Base-by-base conservation (phyloP, 1,139 yeast genomes). In the Protomyces arabidopsidicola region DNA sequence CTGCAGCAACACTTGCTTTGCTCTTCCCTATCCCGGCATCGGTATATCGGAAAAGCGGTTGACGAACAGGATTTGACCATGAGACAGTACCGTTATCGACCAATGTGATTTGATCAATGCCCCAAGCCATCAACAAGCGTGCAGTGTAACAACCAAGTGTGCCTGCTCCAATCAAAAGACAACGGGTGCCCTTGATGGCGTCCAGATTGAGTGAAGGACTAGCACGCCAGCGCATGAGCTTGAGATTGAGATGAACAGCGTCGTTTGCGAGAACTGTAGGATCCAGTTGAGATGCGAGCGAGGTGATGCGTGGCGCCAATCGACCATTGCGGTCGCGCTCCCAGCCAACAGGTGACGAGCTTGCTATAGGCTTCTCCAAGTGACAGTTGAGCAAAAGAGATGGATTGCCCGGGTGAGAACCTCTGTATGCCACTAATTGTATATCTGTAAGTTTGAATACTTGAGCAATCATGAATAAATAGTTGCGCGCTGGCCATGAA, bases 171-270 rank as follows among this genome's bases (percentile, higher is more conserved):
- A 93, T 79, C 18, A 93, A 77, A 53, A 93, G 75, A 45, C 91
- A 87, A 68, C 80, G 85, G 31, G 86, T 82, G 14, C 75, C 67
- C 67, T 83, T 82, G 31, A 93, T 78, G 1, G 76, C 72, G 6
- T 88, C 90, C 60, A 93, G 78, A 71, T 93, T 82, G 6, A 93
- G 73, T 9, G 84, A 81, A 0, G 98, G 98, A 0, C 90, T 91
- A 35, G 93, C 82, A 69, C 98, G 81, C 99, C 99, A 93, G 74
- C 90, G 90, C 98, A 93, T 95, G 54, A 93, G 78, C 75, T 88
- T 88, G 68, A 95, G 77, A 71, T 93, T 93, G 65, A 93, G 78
- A 73, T 91, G 97, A 3, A 90, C 93, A 0, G 97, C 95, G 73
- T 93, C 98, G 67, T 86, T 88, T 0, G 97, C 95, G 22, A 93